These are phyloP conservation scores for Silene coronaria DNA, from an alignment of 179 eudicot genomes.

Conservation along the genomic window DNA sequence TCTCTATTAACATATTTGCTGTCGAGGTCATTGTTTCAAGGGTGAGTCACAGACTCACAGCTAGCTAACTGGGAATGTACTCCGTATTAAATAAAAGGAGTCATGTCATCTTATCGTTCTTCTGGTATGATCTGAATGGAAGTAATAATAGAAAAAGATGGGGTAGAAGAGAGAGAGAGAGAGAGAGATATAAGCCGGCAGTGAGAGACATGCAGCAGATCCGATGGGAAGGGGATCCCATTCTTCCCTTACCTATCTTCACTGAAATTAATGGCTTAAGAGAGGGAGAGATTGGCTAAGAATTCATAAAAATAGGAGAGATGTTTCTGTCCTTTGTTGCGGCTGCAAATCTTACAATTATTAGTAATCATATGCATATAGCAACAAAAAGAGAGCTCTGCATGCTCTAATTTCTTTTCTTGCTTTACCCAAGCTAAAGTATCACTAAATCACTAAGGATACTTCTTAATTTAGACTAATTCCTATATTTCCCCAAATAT, in stretches of 20 bases:
- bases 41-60: constrained; percentile 16
- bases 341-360: constrained; percentile 21
- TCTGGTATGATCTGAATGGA: constrained; percentile 24
- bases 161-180: constrained; percentile 9
- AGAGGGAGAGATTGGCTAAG: neutral
- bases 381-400: neutral
- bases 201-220: constrained; percentile 32
- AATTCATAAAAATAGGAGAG: neutral
- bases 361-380: constrained; percentile 30
- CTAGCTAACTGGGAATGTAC: neutral
- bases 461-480: too few species aligned
- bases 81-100: neutral
- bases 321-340: constrained; percentile 24
- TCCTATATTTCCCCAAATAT: too few species aligned
- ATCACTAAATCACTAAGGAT: too few species aligned
- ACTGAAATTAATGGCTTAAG: constrained; percentile 17
- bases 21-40: constrained; percentile 4
- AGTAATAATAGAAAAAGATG: constrained; percentile 29
- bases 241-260: constrained; percentile 18
- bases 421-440: neutral
- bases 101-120: constrained; percentile 30
- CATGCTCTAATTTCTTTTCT: constrained; percentile 5
- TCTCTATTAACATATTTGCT: too few species aligned
- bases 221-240: constrained; percentile 32
- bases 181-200: constrained; percentile 18